phyloP scores from a whole-genome alignment of 2,329 filamentous ascomycete species.

The Ceratocystiopsis minuta region DNA sequence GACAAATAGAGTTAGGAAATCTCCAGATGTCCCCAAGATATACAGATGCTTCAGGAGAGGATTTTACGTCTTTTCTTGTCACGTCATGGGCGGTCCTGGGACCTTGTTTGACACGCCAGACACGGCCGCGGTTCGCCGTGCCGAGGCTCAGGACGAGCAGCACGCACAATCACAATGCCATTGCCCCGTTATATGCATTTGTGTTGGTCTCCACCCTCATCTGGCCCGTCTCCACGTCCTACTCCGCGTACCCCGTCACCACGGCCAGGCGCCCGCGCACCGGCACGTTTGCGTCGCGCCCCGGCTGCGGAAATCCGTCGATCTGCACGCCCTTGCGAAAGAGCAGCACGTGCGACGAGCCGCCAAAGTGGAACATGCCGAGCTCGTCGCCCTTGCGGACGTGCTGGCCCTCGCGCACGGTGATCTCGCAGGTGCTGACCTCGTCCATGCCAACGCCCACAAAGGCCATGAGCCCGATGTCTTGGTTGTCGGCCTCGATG shows the following conservation, averaged over 20 bases:
- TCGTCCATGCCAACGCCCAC: constrained; percentile 61
- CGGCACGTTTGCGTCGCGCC: constrained; percentile 15
- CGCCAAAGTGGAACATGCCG: constrained; percentile 72
- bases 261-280: constrained; percentile 15
- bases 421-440: constrained; percentile 55
- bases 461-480: constrained; percentile 52
- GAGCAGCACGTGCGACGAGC: constrained; percentile 49
- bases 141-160: too few relatives aligned
- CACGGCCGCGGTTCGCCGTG: too few relatives aligned
- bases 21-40: too few relatives aligned
- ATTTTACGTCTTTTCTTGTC: too few relatives aligned
- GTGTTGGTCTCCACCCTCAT: too few relatives aligned
- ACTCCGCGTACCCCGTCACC: constrained; percentile 6
- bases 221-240: too few relatives aligned
- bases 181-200: too few relatives aligned
- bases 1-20: too few relatives aligned
- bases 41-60: too few relatives aligned
- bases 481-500: constrained; percentile 49
- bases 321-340: constrained; percentile 40
- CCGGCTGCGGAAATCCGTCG: constrained; percentile 17
- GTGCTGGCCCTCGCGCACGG: constrained; percentile 45
- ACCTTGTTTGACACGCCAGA: too few relatives aligned
- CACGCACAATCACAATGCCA: too few relatives aligned
- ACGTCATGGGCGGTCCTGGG: too few relatives aligned
- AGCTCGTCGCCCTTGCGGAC: constrained; percentile 52